Conservation (phyloP, 208 protist genomes). For the Acanthamoeba sp. region DNA sequence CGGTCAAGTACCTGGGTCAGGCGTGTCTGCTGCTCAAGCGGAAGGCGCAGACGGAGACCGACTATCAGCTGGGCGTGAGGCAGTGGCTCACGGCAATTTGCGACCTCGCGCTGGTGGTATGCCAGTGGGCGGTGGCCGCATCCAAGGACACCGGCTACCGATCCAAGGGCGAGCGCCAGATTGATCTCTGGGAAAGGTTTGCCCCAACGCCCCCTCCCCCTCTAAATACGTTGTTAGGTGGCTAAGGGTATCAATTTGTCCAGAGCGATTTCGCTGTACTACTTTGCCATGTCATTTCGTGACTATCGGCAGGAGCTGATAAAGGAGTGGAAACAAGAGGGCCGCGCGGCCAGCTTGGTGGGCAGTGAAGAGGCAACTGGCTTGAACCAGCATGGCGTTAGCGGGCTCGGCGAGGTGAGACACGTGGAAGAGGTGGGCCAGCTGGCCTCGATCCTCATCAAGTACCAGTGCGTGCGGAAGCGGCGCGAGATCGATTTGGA, state of each 20-base stretch:
- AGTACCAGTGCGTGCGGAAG: conserved; percentile 32
- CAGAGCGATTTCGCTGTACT: conserved; percentile 33
- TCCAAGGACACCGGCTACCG: background rate
- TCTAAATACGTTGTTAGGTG: too few relatives aligned
- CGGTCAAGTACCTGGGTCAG: conserved; percentile 22
- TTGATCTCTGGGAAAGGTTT: conserved; percentile 36
- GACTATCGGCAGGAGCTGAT: conserved; percentile 12
- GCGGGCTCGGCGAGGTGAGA: background rate
- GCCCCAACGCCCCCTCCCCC: too few relatives aligned
- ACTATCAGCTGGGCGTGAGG: conserved; percentile 14
- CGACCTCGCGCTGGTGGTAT: conserved; percentile 14
- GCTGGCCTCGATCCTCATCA: conserved; percentile 35
- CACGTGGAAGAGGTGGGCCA: background rate
- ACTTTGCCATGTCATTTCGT: conserved; percentile 31
- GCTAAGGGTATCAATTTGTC: background rate
- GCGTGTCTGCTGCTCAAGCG: conserved; percentile 26
- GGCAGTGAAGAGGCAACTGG: background rate
- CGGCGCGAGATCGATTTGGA: background rate
- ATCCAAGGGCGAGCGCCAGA: conserved; percentile 19
- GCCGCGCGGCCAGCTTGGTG: background rate
- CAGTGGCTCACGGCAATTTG: background rate
- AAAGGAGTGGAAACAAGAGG: conserved; percentile 2
- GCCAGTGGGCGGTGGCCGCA: conserved; percentile 9
- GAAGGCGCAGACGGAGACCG: conserved; percentile 24
- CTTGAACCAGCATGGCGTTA: background rate